Evolutionary conservation across 345 rosid species (phyloP), one percentile per base, ranked within the genome.

Genomic region (Angophora floribunda): DNA sequence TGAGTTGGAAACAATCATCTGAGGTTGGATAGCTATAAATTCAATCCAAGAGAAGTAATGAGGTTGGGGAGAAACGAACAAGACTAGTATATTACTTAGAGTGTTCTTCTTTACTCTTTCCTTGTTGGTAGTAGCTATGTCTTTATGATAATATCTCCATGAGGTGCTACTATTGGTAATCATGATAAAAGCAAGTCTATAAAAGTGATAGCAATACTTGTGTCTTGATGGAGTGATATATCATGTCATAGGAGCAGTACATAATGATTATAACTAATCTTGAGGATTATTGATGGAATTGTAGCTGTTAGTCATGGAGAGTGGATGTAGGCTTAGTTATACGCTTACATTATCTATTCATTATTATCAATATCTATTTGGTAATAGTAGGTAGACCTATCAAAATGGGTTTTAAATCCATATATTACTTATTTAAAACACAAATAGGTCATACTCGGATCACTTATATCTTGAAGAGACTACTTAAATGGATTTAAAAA

Each of bases 231-330:
- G 22, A 8, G 61, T 55, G 61, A 55, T 55, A 26, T 9, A 22
- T 22, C 61, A 55, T 55, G 21, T 22, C 28, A 55, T 55, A 55
- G 61, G 28, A 55, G 21, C 9, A 3, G 61, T 55, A 55, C 61
- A 22, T 22, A 28, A 9, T 55, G 28, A 22, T 22, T 55, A 55
- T 55, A 55, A 21, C 28, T 55, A 8, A 22, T 55, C 61, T 55
- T 8, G 61, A 55, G 9, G 26, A 55, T 55, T 55, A 55, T 53
- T 53, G 19, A 0, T 10, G 14, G 65, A 59, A 28, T 26, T 55
- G 22, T 55, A 2, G 61, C 22, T 0, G 0, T 55, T 22, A 4
- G 28, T 55, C 0, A 1, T 55, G 0, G 5, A 22, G 61, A 55
- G 61, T 9, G 61, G 61, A 55, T 55, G 22, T 55, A 55, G 61